A percentile compares a stretch with the other conserved stretches of the same genome.
phyloP scores from a whole-genome alignment of 2,329 filamentous ascomycete species.

The Clonostachys sp. region DNA sequence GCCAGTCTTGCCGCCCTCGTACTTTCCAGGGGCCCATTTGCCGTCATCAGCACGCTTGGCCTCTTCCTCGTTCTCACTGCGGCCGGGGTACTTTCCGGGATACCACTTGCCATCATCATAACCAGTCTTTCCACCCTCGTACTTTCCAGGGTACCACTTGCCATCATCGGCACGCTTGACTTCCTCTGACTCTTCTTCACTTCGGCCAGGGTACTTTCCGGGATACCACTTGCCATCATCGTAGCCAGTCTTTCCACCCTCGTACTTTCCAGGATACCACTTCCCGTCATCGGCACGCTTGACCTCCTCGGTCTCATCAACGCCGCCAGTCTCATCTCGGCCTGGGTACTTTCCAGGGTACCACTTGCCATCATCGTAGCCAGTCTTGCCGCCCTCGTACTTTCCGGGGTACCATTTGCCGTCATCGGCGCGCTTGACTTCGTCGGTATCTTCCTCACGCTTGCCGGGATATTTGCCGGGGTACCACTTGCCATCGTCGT shows the following conservation, averaged over 20 bases:
- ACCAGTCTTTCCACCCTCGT: background rate
- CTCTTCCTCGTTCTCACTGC: background rate
- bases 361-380: slow-evolving; percentile 2
- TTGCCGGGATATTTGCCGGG: slow-evolving; percentile 3
- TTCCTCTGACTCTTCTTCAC: too few species aligned
- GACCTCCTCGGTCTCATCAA: too few species aligned
- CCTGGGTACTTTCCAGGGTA: background rate
- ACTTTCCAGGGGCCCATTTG: slow-evolving; percentile 2
- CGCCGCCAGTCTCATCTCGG: too few species aligned
- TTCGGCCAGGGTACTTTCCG: background rate
- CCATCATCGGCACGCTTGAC: background rate
- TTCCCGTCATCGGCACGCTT: slow-evolving; percentile 1
- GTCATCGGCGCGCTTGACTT: slow-evolving; percentile 4
- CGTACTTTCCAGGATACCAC: slow-evolving; percentile 3
- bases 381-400: slow-evolving; percentile 2
- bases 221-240: slow-evolving; percentile 3
- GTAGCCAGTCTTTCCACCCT: background rate
- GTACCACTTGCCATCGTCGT: slow-evolving; percentile 5
- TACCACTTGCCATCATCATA: background rate
- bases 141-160: background rate
- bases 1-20: background rate
- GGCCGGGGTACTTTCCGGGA: slow-evolving; percentile 3
- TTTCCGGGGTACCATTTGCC: slow-evolving; percentile 2
- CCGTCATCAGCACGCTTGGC: slow-evolving; percentile 2
- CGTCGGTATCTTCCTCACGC: background rate